Percentiles rank a stretch among this genome's conserved stretches.
Evolutionary conservation across 257 asterid species (phyloP).

Genomic region (Nyctanthes arbortristis): DNA sequence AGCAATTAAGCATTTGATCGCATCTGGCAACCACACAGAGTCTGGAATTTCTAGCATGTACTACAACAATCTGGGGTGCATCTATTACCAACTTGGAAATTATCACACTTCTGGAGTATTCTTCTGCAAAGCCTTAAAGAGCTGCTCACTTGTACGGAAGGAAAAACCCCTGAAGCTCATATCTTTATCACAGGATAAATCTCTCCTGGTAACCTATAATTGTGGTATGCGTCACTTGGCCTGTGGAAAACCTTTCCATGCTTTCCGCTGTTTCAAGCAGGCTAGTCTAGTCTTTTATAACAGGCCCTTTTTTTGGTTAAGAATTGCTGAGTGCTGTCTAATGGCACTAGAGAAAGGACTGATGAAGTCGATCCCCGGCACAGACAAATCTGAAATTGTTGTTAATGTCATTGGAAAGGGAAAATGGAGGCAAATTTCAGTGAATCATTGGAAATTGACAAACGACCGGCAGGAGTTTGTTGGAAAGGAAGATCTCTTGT

Average conservation of each 20-base stretch:
- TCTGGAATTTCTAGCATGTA: constrained; percentile 66
- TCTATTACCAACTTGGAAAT: constrained; percentile 71
- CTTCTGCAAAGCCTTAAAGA: constrained; percentile 72
- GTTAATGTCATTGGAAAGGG: constrained; percentile 81
- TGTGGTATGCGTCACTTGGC: constrained; percentile 76
- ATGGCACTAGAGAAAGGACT: constrained; percentile 79
- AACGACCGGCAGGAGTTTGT: constrained; percentile 29
- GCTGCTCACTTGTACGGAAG: constrained; percentile 48
- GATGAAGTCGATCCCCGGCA: constrained; percentile 41
- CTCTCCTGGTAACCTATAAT: constrained; percentile 63
- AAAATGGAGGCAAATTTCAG: constrained; percentile 79
- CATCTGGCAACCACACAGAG: constrained; percentile 59
- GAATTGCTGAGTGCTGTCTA: constrained; percentile 87
- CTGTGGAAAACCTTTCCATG: constrained; percentile 76
- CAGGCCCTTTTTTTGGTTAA: constrained; percentile 80
- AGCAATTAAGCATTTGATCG: constrained; percentile 82
- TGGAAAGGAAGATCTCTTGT: constrained; percentile 34
- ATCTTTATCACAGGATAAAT: constrained; percentile 65
- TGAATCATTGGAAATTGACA: constrained; percentile 39
- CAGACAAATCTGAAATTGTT: constrained; percentile 47
- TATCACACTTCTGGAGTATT: constrained; percentile 64
- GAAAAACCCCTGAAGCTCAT: constrained; percentile 66
- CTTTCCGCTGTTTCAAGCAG: constrained; percentile 71
- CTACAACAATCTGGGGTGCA: constrained; percentile 90
- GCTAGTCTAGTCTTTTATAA: constrained; percentile 59